phyloP scores from a whole-genome alignment of 1,284 basidiomycete genomes.

The Cerrena zonata region DNA sequence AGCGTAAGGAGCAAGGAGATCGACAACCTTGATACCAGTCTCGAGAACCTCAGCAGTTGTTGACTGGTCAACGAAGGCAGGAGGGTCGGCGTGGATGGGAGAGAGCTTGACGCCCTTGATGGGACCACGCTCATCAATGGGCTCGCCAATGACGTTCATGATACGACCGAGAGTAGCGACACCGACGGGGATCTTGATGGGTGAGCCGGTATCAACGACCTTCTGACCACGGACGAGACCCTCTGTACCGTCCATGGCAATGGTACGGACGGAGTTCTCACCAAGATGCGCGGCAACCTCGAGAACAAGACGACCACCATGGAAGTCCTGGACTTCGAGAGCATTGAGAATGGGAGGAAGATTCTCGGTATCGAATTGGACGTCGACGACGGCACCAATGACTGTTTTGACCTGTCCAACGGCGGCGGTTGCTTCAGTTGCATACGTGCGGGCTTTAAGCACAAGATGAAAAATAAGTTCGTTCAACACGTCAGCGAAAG shows the following conservation, averaged over 20 bases:
- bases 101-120: slow-evolving; percentile 89
- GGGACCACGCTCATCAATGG: slow-evolving; percentile 98
- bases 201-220: slow-evolving; percentile 92
- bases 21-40: slow-evolving; percentile 99
- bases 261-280: slow-evolving; percentile 96
- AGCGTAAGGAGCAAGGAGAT: slow-evolving; percentile 97
- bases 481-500: slow-evolving; percentile 16
- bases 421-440: slow-evolving; percentile 74
- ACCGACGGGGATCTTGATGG: slow-evolving; percentile 95
- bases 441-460: slow-evolving; percentile 75
- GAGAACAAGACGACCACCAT: slow-evolving; percentile 88
- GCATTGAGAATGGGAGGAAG: slow-evolving; percentile 97
- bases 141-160: slow-evolving; percentile 99
- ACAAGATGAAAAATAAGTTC: slow-evolving; percentile 11
- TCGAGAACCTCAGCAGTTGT: slow-evolving; percentile 97
- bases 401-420: slow-evolving; percentile 86
- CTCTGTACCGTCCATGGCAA: slow-evolving; percentile 99
- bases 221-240: slow-evolving; percentile 98
- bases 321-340: slow-evolving; percentile 92
- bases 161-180: slow-evolving; percentile 92
- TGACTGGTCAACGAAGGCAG: slow-evolving; percentile 95
- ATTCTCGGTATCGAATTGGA: slow-evolving; percentile 85
- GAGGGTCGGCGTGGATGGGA: slow-evolving; percentile 95
- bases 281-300: slow-evolving; percentile 96
- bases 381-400: slow-evolving; percentile 99